Evolutionary conservation across 225 moss, liverwort and hornwort species (phyloP).

Genomic region (Marchantia paleacea): DNA sequence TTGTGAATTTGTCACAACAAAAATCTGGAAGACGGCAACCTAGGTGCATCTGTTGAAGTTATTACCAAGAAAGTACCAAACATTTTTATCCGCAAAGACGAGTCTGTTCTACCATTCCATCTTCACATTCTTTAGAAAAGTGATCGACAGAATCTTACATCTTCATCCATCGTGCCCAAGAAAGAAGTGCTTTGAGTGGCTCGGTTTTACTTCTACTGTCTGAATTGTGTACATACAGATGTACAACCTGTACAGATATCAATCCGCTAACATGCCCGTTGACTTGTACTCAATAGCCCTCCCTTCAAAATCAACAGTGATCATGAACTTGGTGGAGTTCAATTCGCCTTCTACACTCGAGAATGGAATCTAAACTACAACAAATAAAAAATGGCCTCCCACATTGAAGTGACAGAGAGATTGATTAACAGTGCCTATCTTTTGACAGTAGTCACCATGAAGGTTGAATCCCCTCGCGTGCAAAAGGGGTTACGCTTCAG

Average conservation of each 20-base stretch:
- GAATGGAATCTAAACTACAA: background rate
- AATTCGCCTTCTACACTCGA: background rate
- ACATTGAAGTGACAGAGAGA: background rate
- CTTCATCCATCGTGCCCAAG: no score
- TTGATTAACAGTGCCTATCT: background rate
- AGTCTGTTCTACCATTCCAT: no score
- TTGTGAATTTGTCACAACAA: no score
- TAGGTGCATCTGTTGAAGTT: no score
- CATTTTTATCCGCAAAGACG: no score
- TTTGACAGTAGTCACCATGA: background rate
- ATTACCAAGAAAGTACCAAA: no score
- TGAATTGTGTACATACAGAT: background rate
- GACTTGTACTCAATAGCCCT: background rate
- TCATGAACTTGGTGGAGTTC: background rate
- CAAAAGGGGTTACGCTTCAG: background rate
- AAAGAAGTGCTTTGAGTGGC: background rate
- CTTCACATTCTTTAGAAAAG: no score
- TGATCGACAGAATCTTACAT: no score
- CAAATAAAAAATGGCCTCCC: background rate
- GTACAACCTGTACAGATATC: background rate
- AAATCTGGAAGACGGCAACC: no score
- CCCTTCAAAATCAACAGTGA: background rate
- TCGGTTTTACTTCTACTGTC: background rate
- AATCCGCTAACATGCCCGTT: background rate
- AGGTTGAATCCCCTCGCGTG: background rate